Percentiles rank a stretch among this genome's conserved stretches.
phyloP scores from a whole-genome alignment of 208 protist species.

The Balamuthia mandrillaris region DNA sequence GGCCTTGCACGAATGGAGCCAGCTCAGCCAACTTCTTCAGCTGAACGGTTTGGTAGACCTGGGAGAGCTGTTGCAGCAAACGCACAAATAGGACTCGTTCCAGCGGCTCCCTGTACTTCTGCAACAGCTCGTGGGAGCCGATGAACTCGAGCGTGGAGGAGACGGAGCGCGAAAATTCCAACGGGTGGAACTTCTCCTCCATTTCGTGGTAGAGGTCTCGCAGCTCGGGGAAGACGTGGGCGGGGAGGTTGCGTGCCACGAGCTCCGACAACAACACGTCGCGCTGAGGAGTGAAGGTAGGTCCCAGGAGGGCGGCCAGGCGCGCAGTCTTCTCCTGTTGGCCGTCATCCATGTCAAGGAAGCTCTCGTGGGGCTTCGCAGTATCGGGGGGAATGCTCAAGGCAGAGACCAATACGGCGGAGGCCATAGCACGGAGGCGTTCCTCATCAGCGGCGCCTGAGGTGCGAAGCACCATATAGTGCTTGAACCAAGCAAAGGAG shows the following conservation, averaged over 20 bases:
- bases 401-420: conserved; percentile 45
- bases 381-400: conserved; percentile 47
- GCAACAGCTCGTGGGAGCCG: not conserved
- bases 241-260: not conserved
- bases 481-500: conserved; percentile 47
- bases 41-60: not conserved
- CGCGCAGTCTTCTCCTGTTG: conserved; percentile 45
- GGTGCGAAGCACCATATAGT: conserved; percentile 48
- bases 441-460: not conserved
- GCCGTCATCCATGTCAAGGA: conserved; percentile 9
- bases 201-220: conserved; percentile 46
- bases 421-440: conserved; percentile 26
- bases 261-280: conserved; percentile 40
- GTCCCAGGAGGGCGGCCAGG: conserved; percentile 43
- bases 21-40: not conserved
- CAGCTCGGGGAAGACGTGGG: conserved; percentile 37
- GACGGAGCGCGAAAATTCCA: not conserved
- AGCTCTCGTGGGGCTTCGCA: not conserved
- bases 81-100: not conserved
- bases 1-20: conserved; percentile 1
- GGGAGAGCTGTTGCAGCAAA: conserved; percentile 2
- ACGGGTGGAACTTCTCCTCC: conserved; percentile 51
- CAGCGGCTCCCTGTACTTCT: not conserved
- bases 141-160: conserved; percentile 31
- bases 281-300: conserved; percentile 27